Base-by-base conservation (phyloP, 2,329 filamentous ascomycete genomes). In the Claviceps fusiformis region DNA sequence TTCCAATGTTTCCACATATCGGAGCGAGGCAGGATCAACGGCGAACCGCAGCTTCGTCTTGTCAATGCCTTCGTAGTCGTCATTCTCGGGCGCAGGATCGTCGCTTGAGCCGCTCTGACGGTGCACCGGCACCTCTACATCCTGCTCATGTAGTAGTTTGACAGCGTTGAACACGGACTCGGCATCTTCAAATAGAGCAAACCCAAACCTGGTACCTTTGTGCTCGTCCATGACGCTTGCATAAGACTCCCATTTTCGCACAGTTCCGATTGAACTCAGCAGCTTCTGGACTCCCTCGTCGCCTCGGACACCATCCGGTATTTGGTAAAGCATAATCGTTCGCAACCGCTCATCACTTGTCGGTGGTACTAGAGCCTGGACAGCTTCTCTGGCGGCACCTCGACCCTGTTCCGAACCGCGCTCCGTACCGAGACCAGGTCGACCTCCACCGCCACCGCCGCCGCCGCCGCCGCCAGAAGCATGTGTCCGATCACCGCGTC, bases 101-200 rank as follows among this genome's bases (percentile, higher is more conserved):
- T 73, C 71, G 11, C 73, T 72, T 35, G 68, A 73, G 29, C 78
- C 73, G 19, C 74, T 70, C 69, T 92, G 87, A 68, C 84, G 86
- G 72, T 89, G 88, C 45, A 83, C 75, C 35, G 93, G 93, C 33
- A 97, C 83, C 67, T 92, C 78, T 51, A 97, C 81, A 65, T 89
- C 78, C 59, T 96, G 76, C 63, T 93, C 85, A 66, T 83, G 83
- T 62, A 96, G 80, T 55, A 95, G 81, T 68, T 95, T 89, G 55
- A 91, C 83, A 47, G 92, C 93, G 48, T 85, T 85, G 67, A 86
- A 83, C 61, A 98, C 76, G 60, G 90, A 92, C 69, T 95, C 88
- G 29, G 85, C 83, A 68, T 97, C 91, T 59, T 95, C 92, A 69
- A 87, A 98, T 70, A 96, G 87, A 57, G 92, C 93, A 71, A 98